phyloP scores from a whole-genome alignment of 495 filamentous ascomycete genomes.

The Neurospora sublineolata region DNA sequence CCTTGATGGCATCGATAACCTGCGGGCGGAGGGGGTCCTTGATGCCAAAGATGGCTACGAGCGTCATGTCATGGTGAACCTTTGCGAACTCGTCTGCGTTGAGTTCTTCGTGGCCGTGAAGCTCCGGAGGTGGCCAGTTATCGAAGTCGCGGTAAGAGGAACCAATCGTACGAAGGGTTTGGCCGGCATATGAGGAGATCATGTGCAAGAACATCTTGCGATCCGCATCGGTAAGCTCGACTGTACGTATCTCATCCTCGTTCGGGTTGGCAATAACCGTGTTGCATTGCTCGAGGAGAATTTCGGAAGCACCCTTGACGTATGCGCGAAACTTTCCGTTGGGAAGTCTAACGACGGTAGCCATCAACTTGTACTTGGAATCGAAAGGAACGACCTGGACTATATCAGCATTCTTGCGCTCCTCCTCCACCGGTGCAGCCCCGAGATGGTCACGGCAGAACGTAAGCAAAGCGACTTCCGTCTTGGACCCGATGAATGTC shows the following conservation, averaged over 20 bases:
- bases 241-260: constrained; percentile 38
- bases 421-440: constrained; percentile 56
- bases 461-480: constrained; percentile 68
- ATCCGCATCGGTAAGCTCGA: constrained; percentile 44
- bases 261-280: constrained; percentile 58
- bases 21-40: constrained; percentile 80
- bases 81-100: constrained; percentile 62
- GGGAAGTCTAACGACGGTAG: constrained; percentile 52
- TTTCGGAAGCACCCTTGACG: constrained; percentile 82
- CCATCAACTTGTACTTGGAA: constrained; percentile 81
- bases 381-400: constrained; percentile 77
- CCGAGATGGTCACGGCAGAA: constrained; percentile 65
- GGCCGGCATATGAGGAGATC: constrained; percentile 67
- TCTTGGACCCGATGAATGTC: constrained; percentile 79
- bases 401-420: constrained; percentile 57
- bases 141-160: constrained; percentile 83
- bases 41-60: constrained; percentile 75
- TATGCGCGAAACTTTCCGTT: constrained; percentile 58
- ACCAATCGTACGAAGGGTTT: constrained; percentile 79
- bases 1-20: constrained; percentile 61
- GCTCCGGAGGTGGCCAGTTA: constrained; percentile 73
- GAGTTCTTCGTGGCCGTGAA: constrained; percentile 55
- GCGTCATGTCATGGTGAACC: constrained; percentile 58
- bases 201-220: constrained; percentile 47
- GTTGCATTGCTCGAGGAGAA: constrained; percentile 60